These are phyloP conservation scores for Chlamydomonas eustigma DNA, from an alignment of 139 green algal genomes.

Conservation along the genomic window DNA sequence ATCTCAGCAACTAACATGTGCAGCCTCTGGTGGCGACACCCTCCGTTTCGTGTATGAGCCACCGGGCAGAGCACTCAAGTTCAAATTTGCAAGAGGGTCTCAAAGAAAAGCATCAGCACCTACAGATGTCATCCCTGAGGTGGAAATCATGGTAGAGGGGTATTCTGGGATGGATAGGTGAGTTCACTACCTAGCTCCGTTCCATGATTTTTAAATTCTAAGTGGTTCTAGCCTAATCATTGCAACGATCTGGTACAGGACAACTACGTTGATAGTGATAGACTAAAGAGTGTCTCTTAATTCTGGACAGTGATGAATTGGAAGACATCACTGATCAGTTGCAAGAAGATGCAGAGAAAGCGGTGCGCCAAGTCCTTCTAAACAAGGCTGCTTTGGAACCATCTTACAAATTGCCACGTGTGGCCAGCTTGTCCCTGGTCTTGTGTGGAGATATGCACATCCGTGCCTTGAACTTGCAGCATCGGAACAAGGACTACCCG, in stretches of 20 bases:
- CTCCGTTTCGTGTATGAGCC: conserved; percentile 34
- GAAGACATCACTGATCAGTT: conserved; percentile 34
- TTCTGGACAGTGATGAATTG: conserved; percentile 32
- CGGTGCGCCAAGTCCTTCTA: conserved; percentile 34
- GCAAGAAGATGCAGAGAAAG: conserved; percentile 28
- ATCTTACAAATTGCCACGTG: conserved; percentile 44
- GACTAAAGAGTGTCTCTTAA: too few relatives aligned
- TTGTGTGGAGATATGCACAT: conserved; percentile 86
- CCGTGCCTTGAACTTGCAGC: conserved; percentile 71
- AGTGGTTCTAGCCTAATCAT: too few relatives aligned
- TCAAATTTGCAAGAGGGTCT: neutral
- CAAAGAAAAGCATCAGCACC: neutral
- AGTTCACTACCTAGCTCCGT: too few relatives aligned
- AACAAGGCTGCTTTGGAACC: conserved; percentile 25
- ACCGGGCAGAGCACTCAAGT: neutral
- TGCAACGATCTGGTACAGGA: too few relatives aligned
- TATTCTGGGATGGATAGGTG: neutral
- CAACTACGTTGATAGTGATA: too few relatives aligned
- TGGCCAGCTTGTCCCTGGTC: conserved; percentile 66
- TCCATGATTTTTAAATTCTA: too few relatives aligned
- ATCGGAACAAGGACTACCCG: conserved; percentile 60
- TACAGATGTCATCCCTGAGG: conserved; percentile 27
- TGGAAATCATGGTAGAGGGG: conserved; percentile 57
- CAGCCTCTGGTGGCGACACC: too few relatives aligned
- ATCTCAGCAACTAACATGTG: too few relatives aligned